These are phyloP conservation scores for Wickerhamiella hasegawae DNA, from an alignment of 805 yeast species.

Conservation along the genomic window DNA sequence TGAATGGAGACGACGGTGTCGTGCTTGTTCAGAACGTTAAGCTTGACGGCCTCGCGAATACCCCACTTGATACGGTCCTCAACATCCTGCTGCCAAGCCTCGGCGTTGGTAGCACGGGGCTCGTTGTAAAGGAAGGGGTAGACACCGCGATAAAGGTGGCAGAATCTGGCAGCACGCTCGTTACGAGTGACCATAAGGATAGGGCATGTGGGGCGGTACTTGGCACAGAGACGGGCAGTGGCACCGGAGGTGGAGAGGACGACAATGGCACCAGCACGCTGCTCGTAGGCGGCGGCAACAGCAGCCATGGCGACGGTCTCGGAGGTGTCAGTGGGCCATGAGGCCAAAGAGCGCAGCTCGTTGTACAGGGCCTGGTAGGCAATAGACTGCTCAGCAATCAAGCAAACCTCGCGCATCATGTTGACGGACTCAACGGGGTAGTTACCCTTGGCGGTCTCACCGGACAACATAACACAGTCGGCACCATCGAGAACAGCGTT, in stretches of 20 bases:
- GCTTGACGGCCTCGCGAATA: constrained; percentile 69
- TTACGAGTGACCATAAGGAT: constrained; percentile 97
- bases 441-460: constrained; percentile 99
- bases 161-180: constrained; percentile 80
- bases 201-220: constrained; percentile 96
- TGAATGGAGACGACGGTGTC: constrained; percentile 87
- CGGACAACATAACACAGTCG: constrained; percentile 99
- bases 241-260: constrained; percentile 90
- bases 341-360: constrained; percentile 74
- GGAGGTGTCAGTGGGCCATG: constrained; percentile 78
- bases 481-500: constrained; percentile 99
- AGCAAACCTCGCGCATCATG: constrained; percentile 96
- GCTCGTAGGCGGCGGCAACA: constrained; percentile 91
- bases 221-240: constrained; percentile 90
- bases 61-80: constrained; percentile 91
- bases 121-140: constrained; percentile 82
- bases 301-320: constrained; percentile 98
- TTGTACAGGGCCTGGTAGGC: constrained; percentile 70
- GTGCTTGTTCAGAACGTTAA: constrained; percentile 76
- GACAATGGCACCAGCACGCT: constrained; percentile 89
- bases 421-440: constrained; percentile 96
- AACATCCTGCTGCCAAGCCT: constrained; percentile 92
- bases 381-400: constrained; percentile 93
- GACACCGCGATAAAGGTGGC: constrained; percentile 96
- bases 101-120: constrained; percentile 33